Percentiles rank a stretch among this genome's conserved stretches.
These are phyloP conservation scores for Epichloe bromicola DNA, from an alignment of 2,329 filamentous ascomycete genomes.

Conservation along the genomic window DNA sequence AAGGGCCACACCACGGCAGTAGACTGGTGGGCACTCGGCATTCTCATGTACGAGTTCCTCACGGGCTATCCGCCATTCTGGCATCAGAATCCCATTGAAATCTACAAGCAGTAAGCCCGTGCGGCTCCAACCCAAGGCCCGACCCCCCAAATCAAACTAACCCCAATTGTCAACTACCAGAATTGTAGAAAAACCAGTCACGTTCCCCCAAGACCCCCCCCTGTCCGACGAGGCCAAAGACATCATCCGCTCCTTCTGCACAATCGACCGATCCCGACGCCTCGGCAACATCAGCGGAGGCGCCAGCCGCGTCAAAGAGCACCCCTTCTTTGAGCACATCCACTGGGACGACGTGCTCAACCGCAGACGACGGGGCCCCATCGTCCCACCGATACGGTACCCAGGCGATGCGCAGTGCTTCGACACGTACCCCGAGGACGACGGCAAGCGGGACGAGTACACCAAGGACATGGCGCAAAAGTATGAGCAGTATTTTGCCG, in stretches of 20 bases:
- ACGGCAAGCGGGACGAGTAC: conserved; percentile 50
- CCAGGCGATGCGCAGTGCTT: conserved; percentile 70
- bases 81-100: conserved; percentile 77
- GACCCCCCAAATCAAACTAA: too few relatives aligned
- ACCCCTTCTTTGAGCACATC: conserved; percentile 61
- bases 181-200: conserved; percentile 66
- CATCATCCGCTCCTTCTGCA: conserved; percentile 65
- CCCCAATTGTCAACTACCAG: conserved; percentile 24
- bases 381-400: conserved; percentile 60
- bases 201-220: conserved; percentile 50
- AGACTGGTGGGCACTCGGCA: conserved; percentile 81
- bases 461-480: conserved; percentile 53
- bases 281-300: conserved; percentile 70
- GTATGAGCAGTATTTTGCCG: conserved; percentile 59
- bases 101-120: conserved; percentile 57
- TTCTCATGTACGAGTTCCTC: conserved; percentile 72
- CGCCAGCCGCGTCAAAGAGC: conserved; percentile 56
- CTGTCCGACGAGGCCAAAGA: conserved; percentile 58
- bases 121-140: background rate
- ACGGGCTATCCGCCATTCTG: conserved; percentile 80
- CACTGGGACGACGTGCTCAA: conserved; percentile 63
- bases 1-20: conserved; percentile 66
- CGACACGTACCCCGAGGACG: conserved; percentile 70
- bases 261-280: conserved; percentile 63
- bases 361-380: conserved; percentile 53